phyloP scores from a whole-genome alignment of 1,284 basidiomycete species.

The Leccinum fallax region DNA sequence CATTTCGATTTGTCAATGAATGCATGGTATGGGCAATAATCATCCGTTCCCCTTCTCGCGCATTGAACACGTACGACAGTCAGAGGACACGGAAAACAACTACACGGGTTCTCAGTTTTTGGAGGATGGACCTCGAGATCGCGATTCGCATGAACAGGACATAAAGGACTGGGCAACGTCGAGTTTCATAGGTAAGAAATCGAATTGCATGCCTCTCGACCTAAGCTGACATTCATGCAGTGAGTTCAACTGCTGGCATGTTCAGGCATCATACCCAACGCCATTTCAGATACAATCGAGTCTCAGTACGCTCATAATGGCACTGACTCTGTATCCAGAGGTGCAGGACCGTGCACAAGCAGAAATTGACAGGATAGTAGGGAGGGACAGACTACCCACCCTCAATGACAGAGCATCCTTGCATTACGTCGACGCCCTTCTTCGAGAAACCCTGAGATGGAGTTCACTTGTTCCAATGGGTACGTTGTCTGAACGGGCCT shows the following conservation, averaged over 20 bases:
- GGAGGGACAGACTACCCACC: slow-evolving; percentile 23
- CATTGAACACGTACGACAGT: slow-evolving; percentile 6
- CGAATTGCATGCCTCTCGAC: background rate
- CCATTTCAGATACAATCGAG: slow-evolving; percentile 25
- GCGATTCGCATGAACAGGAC: slow-evolving; percentile 13
- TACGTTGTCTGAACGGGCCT: slow-evolving; percentile 6
- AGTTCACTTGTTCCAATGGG: slow-evolving; percentile 25
- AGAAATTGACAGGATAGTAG: slow-evolving; percentile 27
- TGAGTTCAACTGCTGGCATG: slow-evolving; percentile 10
- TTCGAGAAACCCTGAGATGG: slow-evolving; percentile 32
- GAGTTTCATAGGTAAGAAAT: slow-evolving; percentile 22
- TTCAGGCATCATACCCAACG: background rate
- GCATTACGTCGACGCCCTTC: slow-evolving; percentile 32
- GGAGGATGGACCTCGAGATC: slow-evolving; percentile 4
- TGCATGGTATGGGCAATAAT: slow-evolving; percentile 29
- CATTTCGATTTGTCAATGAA: slow-evolving; percentile 37
- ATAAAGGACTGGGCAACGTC: slow-evolving; percentile 25
- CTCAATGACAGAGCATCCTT: slow-evolving; percentile 25
- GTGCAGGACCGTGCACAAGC: slow-evolving; percentile 28
- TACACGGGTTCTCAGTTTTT: slow-evolving; percentile 21
- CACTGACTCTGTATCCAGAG: slow-evolving; percentile 28
- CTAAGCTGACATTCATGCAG: slow-evolving; percentile 26
- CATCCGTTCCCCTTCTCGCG: background rate
- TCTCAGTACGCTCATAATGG: slow-evolving; percentile 25
- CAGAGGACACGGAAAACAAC: slow-evolving; percentile 18